Conservation (phyloP, 768 basidiomycete genomes). For the Tylopilus plumbeoviolaceoides region DNA sequence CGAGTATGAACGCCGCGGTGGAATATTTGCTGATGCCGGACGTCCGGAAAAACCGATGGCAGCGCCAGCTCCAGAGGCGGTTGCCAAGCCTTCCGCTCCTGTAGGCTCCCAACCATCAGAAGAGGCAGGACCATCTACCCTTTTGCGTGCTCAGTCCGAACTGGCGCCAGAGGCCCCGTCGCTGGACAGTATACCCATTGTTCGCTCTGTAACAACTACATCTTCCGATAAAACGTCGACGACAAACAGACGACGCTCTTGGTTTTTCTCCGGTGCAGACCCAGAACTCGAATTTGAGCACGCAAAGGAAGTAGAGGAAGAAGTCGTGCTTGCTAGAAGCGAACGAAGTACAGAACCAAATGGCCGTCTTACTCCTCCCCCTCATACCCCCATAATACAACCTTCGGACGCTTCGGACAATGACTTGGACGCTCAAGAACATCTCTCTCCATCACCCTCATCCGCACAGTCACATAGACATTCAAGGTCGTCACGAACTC, state of each 20-base stretch:
- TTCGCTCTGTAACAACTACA: slow-evolving; percentile 20
- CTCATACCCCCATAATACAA: slow-evolving; percentile 7
- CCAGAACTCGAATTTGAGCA: slow-evolving; percentile 30
- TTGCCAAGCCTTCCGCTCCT: slow-evolving; percentile 11
- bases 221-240: slow-evolving; percentile 24
- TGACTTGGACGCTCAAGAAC: slow-evolving; percentile 16
- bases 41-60: slow-evolving; percentile 35
- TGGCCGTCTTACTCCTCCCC: slow-evolving; percentile 26
- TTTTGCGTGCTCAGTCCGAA: slow-evolving; percentile 28
- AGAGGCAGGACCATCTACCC: slow-evolving; percentile 18
- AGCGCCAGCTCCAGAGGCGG: slow-evolving; percentile 5
- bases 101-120: slow-evolving; percentile 33
- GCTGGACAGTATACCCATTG: slow-evolving; percentile 18
- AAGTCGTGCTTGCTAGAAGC: slow-evolving; percentile 13
- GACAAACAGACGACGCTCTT: slow-evolving; percentile 44
- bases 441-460: slow-evolving; percentile 36
- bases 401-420: slow-evolving; percentile 14
- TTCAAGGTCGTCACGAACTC: slow-evolving; percentile 33
- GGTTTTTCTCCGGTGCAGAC: slow-evolving; percentile 49
- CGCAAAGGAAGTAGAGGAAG: slow-evolving; percentile 23
- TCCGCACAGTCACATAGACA: slow-evolving; percentile 41
- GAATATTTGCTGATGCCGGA: slow-evolving; percentile 81
- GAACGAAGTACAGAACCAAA: slow-evolving; percentile 34
- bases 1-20: slow-evolving; percentile 66
- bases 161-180: slow-evolving; percentile 22